Percentiles rank a stretch among this genome's conserved stretches.
These are phyloP conservation scores for Rhodamnia argentea DNA, from an alignment of 345 rosid genomes.

Conservation along the genomic window DNA sequence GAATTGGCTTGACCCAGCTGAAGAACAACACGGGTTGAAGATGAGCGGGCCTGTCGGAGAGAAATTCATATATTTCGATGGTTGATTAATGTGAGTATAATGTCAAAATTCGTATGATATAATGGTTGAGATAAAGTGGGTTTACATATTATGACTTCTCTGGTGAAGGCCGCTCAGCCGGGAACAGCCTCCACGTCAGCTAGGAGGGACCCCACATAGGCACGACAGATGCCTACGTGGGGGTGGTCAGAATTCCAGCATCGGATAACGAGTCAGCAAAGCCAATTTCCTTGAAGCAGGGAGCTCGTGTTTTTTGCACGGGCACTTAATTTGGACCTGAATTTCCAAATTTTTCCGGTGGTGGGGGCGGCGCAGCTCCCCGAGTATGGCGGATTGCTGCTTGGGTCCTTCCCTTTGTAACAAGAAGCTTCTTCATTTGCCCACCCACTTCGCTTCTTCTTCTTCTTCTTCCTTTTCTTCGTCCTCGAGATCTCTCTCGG, in stretches of 20 bases:
- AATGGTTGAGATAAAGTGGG: rapidly evolving
- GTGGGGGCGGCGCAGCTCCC: background rate
- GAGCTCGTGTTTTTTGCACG: background rate
- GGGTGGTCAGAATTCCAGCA: background rate
- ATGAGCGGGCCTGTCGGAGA: rapidly evolving
- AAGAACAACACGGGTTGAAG: background rate
- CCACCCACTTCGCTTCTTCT: constrained; percentile 4
- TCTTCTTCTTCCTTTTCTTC: constrained; percentile 3
- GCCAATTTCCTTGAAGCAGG: no score
- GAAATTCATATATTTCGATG: background rate
- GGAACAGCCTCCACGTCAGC: background rate
- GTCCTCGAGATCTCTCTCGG: background rate
- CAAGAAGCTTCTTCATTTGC: background rate
- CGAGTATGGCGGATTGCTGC: constrained; percentile 45
- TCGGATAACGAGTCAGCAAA: background rate
- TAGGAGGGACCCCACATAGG: background rate
- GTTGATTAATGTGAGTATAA: no score
- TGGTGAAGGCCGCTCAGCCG: rapidly evolving
- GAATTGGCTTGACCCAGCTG: rapidly evolving
- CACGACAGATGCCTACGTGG: background rate
- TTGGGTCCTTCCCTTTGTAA: constrained; percentile 19
- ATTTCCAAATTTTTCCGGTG: background rate
- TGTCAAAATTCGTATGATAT: rapidly evolving
- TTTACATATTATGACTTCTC: no score
- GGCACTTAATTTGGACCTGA: background rate